phyloP scores from a whole-genome alignment of 176 grass and related monocot species.

The Luzula sylvatica region DNA sequence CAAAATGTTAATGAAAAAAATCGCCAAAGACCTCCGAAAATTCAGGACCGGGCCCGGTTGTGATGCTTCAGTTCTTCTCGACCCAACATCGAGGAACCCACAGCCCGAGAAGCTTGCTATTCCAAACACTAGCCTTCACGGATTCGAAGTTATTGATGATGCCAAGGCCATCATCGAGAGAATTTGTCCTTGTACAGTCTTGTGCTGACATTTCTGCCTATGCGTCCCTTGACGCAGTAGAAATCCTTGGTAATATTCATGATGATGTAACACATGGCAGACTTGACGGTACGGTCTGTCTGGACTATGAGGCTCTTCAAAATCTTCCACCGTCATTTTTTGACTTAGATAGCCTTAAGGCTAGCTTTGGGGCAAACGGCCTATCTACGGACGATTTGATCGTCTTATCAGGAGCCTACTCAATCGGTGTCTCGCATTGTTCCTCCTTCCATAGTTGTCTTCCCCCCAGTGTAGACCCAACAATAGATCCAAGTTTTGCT shows the following conservation, averaged over 20 bases:
- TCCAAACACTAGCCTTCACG: slow-evolving; percentile 19
- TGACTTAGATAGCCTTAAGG: slow-evolving; percentile 12
- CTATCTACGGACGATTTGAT: slow-evolving; percentile 30
- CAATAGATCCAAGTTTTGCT: no score
- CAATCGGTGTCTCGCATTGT: slow-evolving; percentile 45
- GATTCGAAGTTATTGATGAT: slow-evolving; percentile 34
- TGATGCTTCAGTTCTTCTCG: slow-evolving; percentile 37
- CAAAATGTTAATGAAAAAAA: no score
- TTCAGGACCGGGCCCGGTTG: slow-evolving; percentile 36
- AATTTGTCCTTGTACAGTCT: slow-evolving; percentile 2
- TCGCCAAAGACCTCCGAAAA: no score
- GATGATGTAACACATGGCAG: slow-evolving; percentile 23
- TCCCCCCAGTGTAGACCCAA: no score
- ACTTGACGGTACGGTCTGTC: slow-evolving; percentile 30
- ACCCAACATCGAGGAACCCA: not conserved
- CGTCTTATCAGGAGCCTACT: slow-evolving; percentile 41
- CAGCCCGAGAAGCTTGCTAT: slow-evolving; percentile 23
- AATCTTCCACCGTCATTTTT: slow-evolving; percentile 10
- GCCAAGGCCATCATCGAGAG: slow-evolving; percentile 25
- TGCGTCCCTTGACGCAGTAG: slow-evolving; percentile 34
- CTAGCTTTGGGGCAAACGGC: slow-evolving; percentile 27
- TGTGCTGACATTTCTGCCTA: slow-evolving; percentile 46
- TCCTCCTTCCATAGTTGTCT: slow-evolving; percentile 30
- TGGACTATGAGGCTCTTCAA: slow-evolving; percentile 8
- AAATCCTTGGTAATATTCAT: slow-evolving; percentile 25